A percentile compares a stretch with the other conserved stretches of the same genome.
phyloP scores from a whole-genome alignment of 495 filamentous ascomycete species.

The Wilcoxina mikolae region DNA sequence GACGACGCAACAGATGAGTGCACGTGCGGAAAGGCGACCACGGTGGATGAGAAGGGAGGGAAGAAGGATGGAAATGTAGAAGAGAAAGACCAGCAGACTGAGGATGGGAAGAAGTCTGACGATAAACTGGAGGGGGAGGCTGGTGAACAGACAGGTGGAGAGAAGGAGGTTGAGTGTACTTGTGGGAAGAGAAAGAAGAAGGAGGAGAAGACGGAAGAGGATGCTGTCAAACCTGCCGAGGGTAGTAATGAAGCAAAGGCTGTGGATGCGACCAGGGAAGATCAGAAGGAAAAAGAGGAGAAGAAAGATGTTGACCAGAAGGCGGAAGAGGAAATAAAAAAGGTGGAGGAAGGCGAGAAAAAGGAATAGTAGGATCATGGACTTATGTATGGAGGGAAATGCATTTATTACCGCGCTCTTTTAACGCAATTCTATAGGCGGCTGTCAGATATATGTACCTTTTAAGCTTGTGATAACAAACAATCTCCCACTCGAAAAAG shows the following conservation, averaged over 20 bases:
- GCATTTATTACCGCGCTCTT: too few species aligned
- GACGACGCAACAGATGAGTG: slow-evolving; percentile 1
- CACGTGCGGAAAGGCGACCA: not conserved
- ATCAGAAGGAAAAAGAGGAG: not conserved
- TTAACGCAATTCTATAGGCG: too few species aligned
- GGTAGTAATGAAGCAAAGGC: not conserved
- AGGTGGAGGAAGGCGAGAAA: not conserved
- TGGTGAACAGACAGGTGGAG: slow-evolving; percentile 6
- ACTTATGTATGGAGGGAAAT: too few species aligned
- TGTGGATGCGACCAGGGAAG: too few species aligned
- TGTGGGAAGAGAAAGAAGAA: not conserved
- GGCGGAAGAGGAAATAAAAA: not conserved
- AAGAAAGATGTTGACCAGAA: not conserved
- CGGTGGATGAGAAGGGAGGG: not conserved
- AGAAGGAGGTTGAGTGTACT: slow-evolving; percentile 1
- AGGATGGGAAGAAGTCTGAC: not conserved
- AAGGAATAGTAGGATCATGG: not conserved
- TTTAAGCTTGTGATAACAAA: too few species aligned
- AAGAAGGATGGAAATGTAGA: slow-evolving; percentile 36
- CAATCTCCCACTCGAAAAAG: too few species aligned
- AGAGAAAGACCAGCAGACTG: slow-evolving; percentile 23
- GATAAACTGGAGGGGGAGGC: slow-evolving; percentile 1
- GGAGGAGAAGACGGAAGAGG: not conserved
- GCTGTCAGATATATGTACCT: too few species aligned
- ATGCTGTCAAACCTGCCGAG: not conserved